Percentiles rank a stretch among this genome's conserved stretches.
phyloP scores from a whole-genome alignment of 768 basidiomycete species.

The Kwoniella sp. region DNA sequence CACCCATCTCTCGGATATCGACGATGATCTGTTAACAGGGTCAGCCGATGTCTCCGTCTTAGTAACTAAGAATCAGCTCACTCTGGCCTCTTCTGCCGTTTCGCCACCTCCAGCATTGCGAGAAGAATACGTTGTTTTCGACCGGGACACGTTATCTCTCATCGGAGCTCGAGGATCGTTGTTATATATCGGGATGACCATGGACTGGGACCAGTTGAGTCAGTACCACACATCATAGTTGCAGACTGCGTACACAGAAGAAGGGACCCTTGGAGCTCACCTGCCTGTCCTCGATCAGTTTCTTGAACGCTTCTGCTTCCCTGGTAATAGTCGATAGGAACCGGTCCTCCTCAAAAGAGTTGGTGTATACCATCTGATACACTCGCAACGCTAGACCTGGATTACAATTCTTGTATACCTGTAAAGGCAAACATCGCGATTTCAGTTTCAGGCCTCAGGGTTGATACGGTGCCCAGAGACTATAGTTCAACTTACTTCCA shows the following conservation, averaged over 20 bases:
- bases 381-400: constrained; percentile 81
- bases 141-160: constrained; percentile 43
- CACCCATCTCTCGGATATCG: constrained; percentile 95
- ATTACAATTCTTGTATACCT: constrained; percentile 85
- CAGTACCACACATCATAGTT: not conserved
- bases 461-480: too few species aligned
- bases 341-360: constrained; percentile 92
- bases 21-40: constrained; percentile 72
- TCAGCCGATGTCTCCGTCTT: constrained; percentile 9
- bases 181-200: constrained; percentile 77
- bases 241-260: too few species aligned
- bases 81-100: constrained; percentile 64
- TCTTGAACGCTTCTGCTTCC: constrained; percentile 92
- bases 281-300: constrained; percentile 85
- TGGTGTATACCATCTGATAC: constrained; percentile 92
- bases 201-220: constrained; percentile 63
- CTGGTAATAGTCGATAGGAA: constrained; percentile 83
- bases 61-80: constrained; percentile 27
- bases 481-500: constrained; percentile 76
- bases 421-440: not conserved
- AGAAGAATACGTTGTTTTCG: constrained; percentile 64
- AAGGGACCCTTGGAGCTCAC: constrained; percentile 60
- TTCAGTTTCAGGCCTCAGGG: too few species aligned
- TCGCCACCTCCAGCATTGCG: constrained; percentile 83
- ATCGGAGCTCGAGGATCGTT: constrained; percentile 55